phyloP scores from a whole-genome alignment of 148 eudicot species.

The Suaeda aralocaspica region DNA sequence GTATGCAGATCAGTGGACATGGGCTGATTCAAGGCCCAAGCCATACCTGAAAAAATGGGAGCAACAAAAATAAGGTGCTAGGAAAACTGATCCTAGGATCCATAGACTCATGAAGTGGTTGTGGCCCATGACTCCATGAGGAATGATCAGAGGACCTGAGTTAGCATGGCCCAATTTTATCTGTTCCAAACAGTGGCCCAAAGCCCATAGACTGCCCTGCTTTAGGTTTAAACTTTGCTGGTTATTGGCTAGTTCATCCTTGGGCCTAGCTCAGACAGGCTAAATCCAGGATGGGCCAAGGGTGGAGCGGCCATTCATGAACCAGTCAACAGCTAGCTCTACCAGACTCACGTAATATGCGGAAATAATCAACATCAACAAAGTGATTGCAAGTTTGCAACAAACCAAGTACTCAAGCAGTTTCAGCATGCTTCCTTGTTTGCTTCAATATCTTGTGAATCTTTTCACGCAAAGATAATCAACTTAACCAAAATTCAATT shows the following conservation, averaged over 20 bases:
- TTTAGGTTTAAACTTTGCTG: neutral
- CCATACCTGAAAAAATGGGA: neutral
- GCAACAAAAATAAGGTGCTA: neutral
- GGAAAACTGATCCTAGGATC: neutral
- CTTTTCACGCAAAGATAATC: neutral
- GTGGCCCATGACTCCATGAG: too few relatives aligned
- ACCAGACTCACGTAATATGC: neutral
- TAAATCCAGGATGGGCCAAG: neutral
- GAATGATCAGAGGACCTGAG: too few relatives aligned
- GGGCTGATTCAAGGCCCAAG: neutral
- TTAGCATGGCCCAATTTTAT: too few relatives aligned
- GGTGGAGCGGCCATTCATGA: neutral
- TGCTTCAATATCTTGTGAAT: neutral
- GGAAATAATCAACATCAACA: neutral
- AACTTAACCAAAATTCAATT: neutral
- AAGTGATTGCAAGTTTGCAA: neutral
- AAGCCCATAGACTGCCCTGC: too few relatives aligned
- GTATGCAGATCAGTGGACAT: neutral
- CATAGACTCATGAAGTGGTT: too few relatives aligned
- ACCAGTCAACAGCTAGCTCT: neutral
- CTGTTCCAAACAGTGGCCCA: too few relatives aligned
- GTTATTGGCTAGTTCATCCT: neutral
- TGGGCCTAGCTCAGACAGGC: neutral
- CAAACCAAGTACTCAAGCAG: neutral
- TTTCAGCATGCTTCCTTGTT: neutral